A percentile compares a stretch with the other conserved stretches of the same genome.
These are phyloP conservation scores for Pyrenochaeta sp. DNA, from an alignment of 2,329 filamentous ascomycete species.

Conservation along the genomic window DNA sequence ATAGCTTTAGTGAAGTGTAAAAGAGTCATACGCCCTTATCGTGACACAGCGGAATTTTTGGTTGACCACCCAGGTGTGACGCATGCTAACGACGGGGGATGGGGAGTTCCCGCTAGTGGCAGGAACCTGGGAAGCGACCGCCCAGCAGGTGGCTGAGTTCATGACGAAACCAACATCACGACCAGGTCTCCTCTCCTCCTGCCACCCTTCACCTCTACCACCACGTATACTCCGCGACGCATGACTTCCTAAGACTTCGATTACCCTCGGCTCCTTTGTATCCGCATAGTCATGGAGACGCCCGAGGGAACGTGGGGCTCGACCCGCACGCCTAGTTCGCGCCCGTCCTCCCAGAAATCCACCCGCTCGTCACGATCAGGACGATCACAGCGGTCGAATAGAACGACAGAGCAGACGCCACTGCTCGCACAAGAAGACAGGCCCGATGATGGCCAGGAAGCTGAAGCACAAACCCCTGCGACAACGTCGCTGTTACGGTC, in stretches of 20 bases:
- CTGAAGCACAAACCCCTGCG: conserved; percentile 37
- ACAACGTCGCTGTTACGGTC: conserved; percentile 48
- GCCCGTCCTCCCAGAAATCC: conserved; percentile 50
- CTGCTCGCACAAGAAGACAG: conserved; percentile 44
- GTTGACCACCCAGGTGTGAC: conserved; percentile 24
- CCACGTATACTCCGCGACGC: conserved; percentile 6
- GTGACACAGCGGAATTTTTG: conserved; percentile 21
- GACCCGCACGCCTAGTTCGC: conserved; percentile 47
- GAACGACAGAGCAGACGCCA: conserved; percentile 52
- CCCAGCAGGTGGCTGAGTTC: conserved; percentile 20
- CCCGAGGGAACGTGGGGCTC: conserved; percentile 48
- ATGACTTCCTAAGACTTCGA: conserved; percentile 16
- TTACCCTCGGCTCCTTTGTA: conserved; percentile 6
- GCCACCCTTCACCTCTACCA: conserved; percentile 6
- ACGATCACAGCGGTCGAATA: conserved; percentile 41
- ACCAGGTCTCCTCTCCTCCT: conserved; percentile 2
- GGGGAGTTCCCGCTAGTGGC: conserved; percentile 9
- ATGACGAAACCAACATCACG: conserved; percentile 23
- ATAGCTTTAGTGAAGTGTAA: background rate
- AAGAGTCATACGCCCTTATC: conserved; percentile 30
- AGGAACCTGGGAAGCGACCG: conserved; percentile 1
- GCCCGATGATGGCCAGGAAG: conserved; percentile 32
- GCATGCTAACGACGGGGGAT: conserved; percentile 6
- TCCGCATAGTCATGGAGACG: conserved; percentile 39
- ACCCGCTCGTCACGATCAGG: conserved; percentile 43